These are phyloP conservation scores for Jaltomata sinuosa DNA, from an alignment of 257 asterid species.

Conservation along the genomic window DNA sequence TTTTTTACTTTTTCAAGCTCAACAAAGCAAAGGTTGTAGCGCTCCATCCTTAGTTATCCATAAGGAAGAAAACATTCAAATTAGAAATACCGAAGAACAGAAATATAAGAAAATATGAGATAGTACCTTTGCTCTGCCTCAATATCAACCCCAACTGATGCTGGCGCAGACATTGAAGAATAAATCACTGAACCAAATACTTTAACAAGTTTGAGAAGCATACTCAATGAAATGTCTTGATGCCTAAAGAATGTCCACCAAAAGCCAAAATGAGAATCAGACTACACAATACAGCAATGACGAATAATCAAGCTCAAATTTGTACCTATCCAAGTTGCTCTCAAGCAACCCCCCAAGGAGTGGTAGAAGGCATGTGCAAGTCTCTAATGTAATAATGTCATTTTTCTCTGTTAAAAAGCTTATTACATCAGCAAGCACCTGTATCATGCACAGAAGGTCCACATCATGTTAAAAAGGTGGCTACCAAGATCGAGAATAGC, in stretches of 20 bases:
- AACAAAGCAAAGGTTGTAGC: conserved; percentile 74
- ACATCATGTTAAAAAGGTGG: not conserved
- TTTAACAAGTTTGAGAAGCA: conserved; percentile 85
- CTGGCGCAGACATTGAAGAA: conserved; percentile 69
- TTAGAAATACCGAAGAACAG: not conserved
- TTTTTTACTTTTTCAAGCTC: conserved; percentile 88
- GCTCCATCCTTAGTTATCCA: conserved; percentile 60
- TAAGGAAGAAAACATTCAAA: not conserved
- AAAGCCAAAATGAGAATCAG: not conserved
- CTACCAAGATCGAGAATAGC: not conserved
- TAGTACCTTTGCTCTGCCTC: conserved; percentile 92
- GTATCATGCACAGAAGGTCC: conserved; percentile 13
- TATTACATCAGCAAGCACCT: conserved; percentile 94
- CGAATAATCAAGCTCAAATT: not conserved
- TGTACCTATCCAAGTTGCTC: conserved; percentile 76
- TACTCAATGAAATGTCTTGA: conserved; percentile 66
- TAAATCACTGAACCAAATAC: conserved; percentile 84
- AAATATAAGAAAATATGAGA: not conserved
- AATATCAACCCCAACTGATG: conserved; percentile 92
- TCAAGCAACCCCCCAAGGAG: conserved; percentile 65
- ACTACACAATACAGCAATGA: not conserved
- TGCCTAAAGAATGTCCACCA: conserved; percentile 41
- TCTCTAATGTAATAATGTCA: conserved; percentile 70
- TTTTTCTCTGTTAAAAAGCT: conserved; percentile 61
- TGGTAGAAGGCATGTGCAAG: conserved; percentile 80